A percentile compares a stretch with the other conserved stretches of the same genome.
These are phyloP conservation scores for Cryptococcus floricola DNA, from an alignment of 1,284 basidiomycete genomes.

Conservation along the genomic window DNA sequence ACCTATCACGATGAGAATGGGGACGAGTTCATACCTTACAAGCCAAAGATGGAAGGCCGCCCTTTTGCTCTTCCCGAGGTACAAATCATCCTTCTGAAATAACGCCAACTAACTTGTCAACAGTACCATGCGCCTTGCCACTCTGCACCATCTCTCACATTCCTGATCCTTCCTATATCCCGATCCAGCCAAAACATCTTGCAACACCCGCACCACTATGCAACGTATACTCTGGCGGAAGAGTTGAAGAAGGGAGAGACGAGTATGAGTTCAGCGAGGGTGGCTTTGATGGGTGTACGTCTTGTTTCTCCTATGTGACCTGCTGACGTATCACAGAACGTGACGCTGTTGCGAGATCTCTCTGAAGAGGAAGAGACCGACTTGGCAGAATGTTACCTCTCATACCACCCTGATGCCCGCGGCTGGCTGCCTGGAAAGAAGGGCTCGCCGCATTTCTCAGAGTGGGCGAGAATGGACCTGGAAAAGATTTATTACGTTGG, in stretches of 20 bases:
- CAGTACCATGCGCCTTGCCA: constrained; percentile 55
- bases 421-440: constrained; percentile 40
- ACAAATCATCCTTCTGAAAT: constrained; percentile 40
- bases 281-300: constrained; percentile 58
- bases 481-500: constrained; percentile 63
- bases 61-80: constrained; percentile 64
- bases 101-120: background rate
- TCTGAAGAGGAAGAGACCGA: constrained; percentile 16
- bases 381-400: constrained; percentile 32
- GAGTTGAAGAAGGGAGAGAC: constrained; percentile 48
- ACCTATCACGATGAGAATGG: too few species aligned
- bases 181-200: constrained; percentile 60
- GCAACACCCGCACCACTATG: constrained; percentile 50
- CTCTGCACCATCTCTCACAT: constrained; percentile 58
- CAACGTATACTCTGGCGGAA: constrained; percentile 57
- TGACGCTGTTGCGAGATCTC: constrained; percentile 33
- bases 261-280: constrained; percentile 49
- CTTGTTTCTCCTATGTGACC: background rate
- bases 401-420: constrained; percentile 44
- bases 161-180: constrained; percentile 63
- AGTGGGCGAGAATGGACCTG: constrained; percentile 44
- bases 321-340: constrained; percentile 25
- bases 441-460: constrained; percentile 33
- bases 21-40: too few species aligned
- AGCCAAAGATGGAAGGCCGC: constrained; percentile 46